A percentile compares a stretch with the other conserved stretches of the same genome.
Evolutionary conservation across 306 rosid genomes (phyloP).

Genomic region (Vigna trinervia): DNA sequence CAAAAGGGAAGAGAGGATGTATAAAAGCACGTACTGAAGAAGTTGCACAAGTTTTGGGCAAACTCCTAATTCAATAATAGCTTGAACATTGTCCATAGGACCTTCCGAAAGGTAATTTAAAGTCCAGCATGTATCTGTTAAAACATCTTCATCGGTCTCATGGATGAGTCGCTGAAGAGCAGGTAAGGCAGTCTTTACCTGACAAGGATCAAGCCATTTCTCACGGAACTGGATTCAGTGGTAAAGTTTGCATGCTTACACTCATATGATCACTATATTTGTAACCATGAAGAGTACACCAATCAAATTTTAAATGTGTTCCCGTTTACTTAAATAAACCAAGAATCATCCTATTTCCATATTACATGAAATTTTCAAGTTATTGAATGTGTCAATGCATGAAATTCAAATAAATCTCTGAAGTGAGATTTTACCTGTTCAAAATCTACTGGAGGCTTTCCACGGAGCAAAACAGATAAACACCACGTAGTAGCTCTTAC

Average conservation of each 20-base stretch:
- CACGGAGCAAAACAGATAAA: conserved; percentile 67
- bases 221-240: not conserved
- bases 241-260: too few relatives aligned
- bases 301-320: too few relatives aligned
- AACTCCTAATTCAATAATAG: conserved; percentile 68
- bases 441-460: conserved; percentile 64
- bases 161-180: conserved; percentile 58
- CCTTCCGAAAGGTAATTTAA: conserved; percentile 72
- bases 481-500: conserved; percentile 73
- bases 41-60: conserved; percentile 44
- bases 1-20: not conserved
- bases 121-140: conserved; percentile 75
- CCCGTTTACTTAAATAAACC: too few relatives aligned
- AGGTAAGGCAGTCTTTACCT: conserved; percentile 75
- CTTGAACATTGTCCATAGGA: conserved; percentile 63
- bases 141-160: conserved; percentile 65
- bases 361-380: too few relatives aligned
- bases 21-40: not conserved
- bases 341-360: too few relatives aligned
- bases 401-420: not conserved
- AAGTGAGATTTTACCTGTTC: conserved; percentile 49
- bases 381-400: not conserved
- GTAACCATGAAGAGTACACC: too few relatives aligned
- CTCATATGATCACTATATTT: too few relatives aligned
- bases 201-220: conserved; percentile 33